Evolutionary conservation across 768 basidiomycete species (phyloP), one percentile per base, ranked within the genome.

Genomic region (Psilocybe cyanescens): DNA sequence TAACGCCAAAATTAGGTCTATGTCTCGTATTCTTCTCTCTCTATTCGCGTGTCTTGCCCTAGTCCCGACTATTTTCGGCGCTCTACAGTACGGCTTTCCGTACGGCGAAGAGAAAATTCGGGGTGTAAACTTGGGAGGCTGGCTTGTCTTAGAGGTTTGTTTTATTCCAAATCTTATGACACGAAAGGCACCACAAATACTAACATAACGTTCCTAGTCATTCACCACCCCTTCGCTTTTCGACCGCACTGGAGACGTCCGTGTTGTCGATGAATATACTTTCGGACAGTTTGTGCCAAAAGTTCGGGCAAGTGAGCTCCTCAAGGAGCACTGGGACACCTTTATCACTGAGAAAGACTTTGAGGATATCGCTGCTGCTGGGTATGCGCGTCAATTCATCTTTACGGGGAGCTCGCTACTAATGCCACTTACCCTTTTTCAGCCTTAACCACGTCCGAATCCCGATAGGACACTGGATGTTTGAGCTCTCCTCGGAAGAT

Each of bases 391-490:
- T 55, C 14, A 16, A 24, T n/a, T 9, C 33, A 2, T 35, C 30
- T 48, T 48, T 17, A 51, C 14, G 35, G 56, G 8, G n/a, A 9
- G 8, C 28, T 8, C 11, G 8, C 33, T n/a, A 6, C 8, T 4
- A 16, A 16, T 51, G 28, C 2, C 53, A 50, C 33, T 55, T 33
- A 30, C 37, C 29, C 49, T 2, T 39, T 58, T 66, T 19, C 66
- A 91, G 90, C 12, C 77, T 93, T 49, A 94, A 92, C 69, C 91
- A 92, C 70, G 87, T 94, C 58, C 86, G 92, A 37, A 70, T 94
- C 41, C 92, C 92, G 19, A 90, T 95, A 41, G 95, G 93, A 5
- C 95, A 90, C 72, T 95, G 92, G 92, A 92, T 90, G 4, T 93
- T 88, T 66, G 91, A 95, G 47, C 85, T 94, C 19, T 79, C 81